Evolutionary conservation across 257 asterid species (phyloP).

Genomic region (Capsicum pubescens): DNA sequence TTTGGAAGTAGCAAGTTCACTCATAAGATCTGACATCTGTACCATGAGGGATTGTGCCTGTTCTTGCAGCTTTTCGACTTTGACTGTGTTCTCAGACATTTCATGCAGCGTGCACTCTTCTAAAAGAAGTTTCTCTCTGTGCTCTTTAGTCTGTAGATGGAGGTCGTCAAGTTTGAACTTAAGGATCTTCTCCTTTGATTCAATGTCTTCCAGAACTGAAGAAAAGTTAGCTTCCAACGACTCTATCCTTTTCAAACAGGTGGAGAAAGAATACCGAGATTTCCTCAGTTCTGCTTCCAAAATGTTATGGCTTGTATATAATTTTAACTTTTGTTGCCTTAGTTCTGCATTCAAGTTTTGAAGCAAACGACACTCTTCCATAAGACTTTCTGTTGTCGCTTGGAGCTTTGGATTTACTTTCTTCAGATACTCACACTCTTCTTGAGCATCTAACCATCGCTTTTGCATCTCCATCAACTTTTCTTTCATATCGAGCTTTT

Average conservation of each 20-base stretch:
- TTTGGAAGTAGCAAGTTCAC: conserved; percentile 27
- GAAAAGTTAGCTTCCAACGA: conserved; percentile 31
- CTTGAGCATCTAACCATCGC: conserved; percentile 47
- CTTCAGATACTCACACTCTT: conserved; percentile 45
- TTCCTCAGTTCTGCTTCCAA: conserved; percentile 48
- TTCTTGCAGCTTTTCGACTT: conserved; percentile 24
- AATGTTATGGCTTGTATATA: conserved; percentile 38
- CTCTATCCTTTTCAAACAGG: conserved; percentile 31
- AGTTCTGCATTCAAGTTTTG: conserved; percentile 45
- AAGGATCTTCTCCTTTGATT: conserved; percentile 32
- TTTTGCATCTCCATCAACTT: conserved; percentile 46
- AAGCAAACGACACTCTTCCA: conserved; percentile 47
- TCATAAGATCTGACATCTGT: conserved; percentile 23
- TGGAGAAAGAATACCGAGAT: conserved; percentile 35
- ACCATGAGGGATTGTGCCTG: conserved; percentile 16
- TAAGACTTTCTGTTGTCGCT: conserved; percentile 45
- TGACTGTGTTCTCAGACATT: conserved; percentile 21
- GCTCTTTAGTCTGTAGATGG: conserved; percentile 20
- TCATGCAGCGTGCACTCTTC: conserved; percentile 23
- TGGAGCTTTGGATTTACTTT: conserved; percentile 46
- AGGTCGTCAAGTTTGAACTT: conserved; percentile 25
- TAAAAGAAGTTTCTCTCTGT: not conserved
- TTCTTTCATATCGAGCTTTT: conserved; percentile 34
- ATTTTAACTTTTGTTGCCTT: conserved; percentile 42
- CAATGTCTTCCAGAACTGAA: conserved; percentile 33